Evolutionary conservation across 1,284 basidiomycete species (phyloP), one percentile per base, ranked within the genome.

Genomic region (Laetiporus sulphureus): DNA sequence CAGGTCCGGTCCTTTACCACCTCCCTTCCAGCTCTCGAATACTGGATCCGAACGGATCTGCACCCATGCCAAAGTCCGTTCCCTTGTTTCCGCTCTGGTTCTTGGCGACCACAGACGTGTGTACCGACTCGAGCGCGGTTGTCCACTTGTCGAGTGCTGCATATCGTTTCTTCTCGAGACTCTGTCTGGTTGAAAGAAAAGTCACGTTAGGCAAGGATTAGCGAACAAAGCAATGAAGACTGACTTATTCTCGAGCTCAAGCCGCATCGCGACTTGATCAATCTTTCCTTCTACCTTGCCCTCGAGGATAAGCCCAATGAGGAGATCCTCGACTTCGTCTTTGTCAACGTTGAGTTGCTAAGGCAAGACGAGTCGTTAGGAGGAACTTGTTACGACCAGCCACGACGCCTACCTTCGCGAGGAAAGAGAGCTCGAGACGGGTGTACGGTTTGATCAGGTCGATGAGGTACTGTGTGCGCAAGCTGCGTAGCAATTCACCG

Each of bases 401-500:
- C 46, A 29, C 47, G 48, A 37, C 37, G 7, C 67, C 44, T 53
- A 88, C 91, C 70, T 89, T 88, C 25, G 90, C 91, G 11, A 98
- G 73, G 73, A 93, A 96, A 11, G 82, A 77, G 32, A 98, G 73
- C 61, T 97, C 92, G 35, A 99, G 75, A 25, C 93, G 77, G 1
- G 90, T 94, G 65, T 99, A 99, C 1, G 94, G 93, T 62, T 93
- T 94, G 72, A 99, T 94, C 48, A 97, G 79, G 61, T 98, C 95
- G 52, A 98, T 92, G 47, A 99, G 79, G 62, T 97, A 99, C 57
- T 95, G 92, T 0, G 94, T 98, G 4, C 95, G 77, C 38, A 99
- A 68, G 55, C 91, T 94, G 32, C 87, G 83, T 38, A 99, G 73
- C 10, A 99, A 82, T 60, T 99, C 96, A 48, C 93, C 91, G 44